phyloP scores from a whole-genome alignment of 192 early-diverging fungal genomes.

The Coemansia javaensis region DNA sequence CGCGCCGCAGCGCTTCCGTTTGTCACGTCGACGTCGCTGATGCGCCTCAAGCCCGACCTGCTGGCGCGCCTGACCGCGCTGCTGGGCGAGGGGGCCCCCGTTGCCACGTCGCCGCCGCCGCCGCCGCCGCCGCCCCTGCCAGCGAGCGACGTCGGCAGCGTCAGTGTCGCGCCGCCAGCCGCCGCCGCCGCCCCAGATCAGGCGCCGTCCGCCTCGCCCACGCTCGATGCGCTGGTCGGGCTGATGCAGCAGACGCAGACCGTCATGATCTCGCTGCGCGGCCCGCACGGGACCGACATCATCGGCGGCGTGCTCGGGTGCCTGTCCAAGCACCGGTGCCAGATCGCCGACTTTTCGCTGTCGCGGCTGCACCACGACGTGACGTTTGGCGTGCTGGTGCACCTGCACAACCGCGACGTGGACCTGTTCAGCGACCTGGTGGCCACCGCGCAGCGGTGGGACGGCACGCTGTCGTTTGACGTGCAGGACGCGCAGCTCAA shows the following conservation, averaged over 20 bases:
- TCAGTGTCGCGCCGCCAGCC: background rate
- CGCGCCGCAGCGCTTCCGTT: slow-evolving; percentile 63
- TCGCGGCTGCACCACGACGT: slow-evolving; percentile 89
- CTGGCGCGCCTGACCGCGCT: slow-evolving; percentile 57
- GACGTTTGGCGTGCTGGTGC: slow-evolving; percentile 86
- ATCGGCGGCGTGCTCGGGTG: slow-evolving; percentile 77
- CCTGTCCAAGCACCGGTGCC: slow-evolving; percentile 67
- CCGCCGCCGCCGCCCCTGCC: no score
- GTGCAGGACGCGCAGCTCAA: slow-evolving; percentile 60
- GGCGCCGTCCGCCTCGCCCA: slow-evolving; percentile 32
- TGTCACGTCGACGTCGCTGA: slow-evolving; percentile 61
- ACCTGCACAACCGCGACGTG: slow-evolving; percentile 66
- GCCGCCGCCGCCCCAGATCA: slow-evolving; percentile 6
- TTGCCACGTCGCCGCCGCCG: no score
- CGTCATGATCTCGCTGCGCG: slow-evolving; percentile 74
- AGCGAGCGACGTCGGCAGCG: background rate
- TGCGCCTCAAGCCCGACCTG: slow-evolving; percentile 62
- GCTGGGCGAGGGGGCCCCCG: no score
- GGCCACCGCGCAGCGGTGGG: slow-evolving; percentile 74
- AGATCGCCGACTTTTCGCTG: slow-evolving; percentile 81
- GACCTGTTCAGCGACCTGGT: slow-evolving; percentile 75
- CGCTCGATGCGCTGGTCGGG: slow-evolving; percentile 48
- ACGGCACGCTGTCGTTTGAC: slow-evolving; percentile 79
- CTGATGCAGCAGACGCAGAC: slow-evolving; percentile 57
- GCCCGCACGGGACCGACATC: slow-evolving; percentile 88